Evolutionary conservation across 2,329 filamentous ascomycete genomes (phyloP).

Genomic region (Microcyclospora tardicrescens): DNA sequence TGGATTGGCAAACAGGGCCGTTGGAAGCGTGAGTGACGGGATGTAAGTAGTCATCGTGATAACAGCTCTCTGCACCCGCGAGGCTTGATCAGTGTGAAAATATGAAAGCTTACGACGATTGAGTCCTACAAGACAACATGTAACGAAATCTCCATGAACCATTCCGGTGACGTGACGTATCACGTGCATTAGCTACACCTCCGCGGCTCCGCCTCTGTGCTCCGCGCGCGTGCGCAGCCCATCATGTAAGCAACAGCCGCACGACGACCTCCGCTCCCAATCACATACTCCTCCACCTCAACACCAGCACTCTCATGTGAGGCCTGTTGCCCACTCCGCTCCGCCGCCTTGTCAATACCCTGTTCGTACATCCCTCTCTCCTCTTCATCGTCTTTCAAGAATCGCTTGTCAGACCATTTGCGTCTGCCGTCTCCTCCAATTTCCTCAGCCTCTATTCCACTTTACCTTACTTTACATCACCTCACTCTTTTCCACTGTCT

Average conservation of each 20-base stretch:
- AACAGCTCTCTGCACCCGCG: neutral
- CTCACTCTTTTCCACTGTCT: no score
- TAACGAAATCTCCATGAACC: no score
- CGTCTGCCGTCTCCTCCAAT: neutral
- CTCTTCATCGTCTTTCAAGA: conserved; percentile 7
- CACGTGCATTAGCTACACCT: neutral
- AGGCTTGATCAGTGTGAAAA: neutral
- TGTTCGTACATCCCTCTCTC: conserved; percentile 12
- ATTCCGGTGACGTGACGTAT: no score
- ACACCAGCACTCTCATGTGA: conserved; percentile 1
- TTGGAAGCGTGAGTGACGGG: conserved; percentile 62
- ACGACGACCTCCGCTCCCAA: conserved; percentile 5
- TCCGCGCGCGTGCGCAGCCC: neutral
- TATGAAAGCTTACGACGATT: no score
- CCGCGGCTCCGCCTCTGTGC: conserved; percentile 3
- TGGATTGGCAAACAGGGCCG: conserved; percentile 56
- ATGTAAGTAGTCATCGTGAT: conserved; percentile 64
- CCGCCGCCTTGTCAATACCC: conserved; percentile 1
- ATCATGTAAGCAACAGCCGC: neutral
- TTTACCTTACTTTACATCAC: neutral
- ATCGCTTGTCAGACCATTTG: conserved; percentile 4
- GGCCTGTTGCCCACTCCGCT: neutral
- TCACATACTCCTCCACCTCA: conserved; percentile 1
- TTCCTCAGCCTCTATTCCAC: conserved; percentile 1
- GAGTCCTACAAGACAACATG: no score